phyloP scores from a whole-genome alignment of 805 yeast species.

The Danielia oregonensis region DNA sequence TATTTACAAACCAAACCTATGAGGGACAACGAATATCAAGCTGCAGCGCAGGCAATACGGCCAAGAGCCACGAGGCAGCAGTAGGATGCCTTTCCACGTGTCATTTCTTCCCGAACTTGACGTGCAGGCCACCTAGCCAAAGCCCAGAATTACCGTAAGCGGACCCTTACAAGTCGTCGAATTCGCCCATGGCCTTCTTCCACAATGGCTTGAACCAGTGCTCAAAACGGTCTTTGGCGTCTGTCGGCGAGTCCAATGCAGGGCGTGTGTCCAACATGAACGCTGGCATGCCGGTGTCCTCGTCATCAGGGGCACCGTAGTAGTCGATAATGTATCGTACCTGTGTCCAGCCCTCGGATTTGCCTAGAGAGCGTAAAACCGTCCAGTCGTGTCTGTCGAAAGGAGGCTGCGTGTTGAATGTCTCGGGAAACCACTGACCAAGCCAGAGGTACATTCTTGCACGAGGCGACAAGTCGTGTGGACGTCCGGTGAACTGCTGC shows the following conservation, averaged over 20 bases:
- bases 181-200: constrained; percentile 67
- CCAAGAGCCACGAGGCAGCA: no score
- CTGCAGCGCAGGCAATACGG: no score
- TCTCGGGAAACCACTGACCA: constrained; percentile 67
- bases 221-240: constrained; percentile 63
- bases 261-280: constrained; percentile 94
- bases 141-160: no score
- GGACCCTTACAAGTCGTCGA: no score
- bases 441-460: constrained; percentile 67
- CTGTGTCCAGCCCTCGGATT: constrained; percentile 48
- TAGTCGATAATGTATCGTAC: constrained; percentile 94
- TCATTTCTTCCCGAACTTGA: no score
- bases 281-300: constrained; percentile 81
- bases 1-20: no score
- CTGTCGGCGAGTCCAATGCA: constrained; percentile 68
- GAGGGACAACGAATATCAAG: no score
- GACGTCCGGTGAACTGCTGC: constrained; percentile 85
- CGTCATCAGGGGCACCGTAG: constrained; percentile 92
- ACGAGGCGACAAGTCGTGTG: constrained; percentile 81
- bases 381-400: constrained; percentile 99
- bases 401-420: constrained; percentile 77
- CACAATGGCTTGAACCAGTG: constrained; percentile 67
- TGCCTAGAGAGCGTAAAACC: constrained; percentile 63
- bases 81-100: no score
- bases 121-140: no score